phyloP scores from a whole-genome alignment of 2,329 filamentous ascomycete genomes.

The Fusarium sp. region DNA sequence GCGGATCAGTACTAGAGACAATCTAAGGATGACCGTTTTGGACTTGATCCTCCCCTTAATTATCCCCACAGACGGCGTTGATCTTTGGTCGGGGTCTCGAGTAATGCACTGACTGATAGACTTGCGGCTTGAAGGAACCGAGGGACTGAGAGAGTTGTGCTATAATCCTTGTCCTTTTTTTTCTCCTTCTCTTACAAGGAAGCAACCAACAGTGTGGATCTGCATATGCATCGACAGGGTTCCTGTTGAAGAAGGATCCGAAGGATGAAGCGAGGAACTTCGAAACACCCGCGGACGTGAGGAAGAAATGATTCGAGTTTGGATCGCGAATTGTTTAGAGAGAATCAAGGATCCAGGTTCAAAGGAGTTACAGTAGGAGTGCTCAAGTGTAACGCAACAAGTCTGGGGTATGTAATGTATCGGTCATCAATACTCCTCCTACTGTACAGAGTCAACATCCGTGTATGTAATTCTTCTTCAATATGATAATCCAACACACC shows the following conservation, averaged over 20 bases:
- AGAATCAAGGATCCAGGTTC: neutral
- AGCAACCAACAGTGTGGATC: conserved; percentile 19
- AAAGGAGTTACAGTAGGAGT: neutral
- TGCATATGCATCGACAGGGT: conserved; percentile 15
- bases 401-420: neutral
- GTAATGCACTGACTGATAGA: conserved; percentile 2
- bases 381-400: neutral
- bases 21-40: neutral
- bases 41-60: neutral
- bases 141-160: neutral
- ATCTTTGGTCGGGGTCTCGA: conserved; percentile 3
- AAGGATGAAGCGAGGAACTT: neutral
- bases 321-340: neutral
- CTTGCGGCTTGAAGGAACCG: too few species aligned
- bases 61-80: neutral
- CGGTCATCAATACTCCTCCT: neutral
- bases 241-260: neutral
- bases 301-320: neutral
- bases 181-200: neutral
- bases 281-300: neutral
- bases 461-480: neutral
- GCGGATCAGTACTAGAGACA: neutral
- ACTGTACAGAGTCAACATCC: neutral
- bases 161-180: neutral
- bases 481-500: neutral